Base-by-base conservation (phyloP, 202 grass and related monocot species). In the Cymbopogon flexuosus region DNA sequence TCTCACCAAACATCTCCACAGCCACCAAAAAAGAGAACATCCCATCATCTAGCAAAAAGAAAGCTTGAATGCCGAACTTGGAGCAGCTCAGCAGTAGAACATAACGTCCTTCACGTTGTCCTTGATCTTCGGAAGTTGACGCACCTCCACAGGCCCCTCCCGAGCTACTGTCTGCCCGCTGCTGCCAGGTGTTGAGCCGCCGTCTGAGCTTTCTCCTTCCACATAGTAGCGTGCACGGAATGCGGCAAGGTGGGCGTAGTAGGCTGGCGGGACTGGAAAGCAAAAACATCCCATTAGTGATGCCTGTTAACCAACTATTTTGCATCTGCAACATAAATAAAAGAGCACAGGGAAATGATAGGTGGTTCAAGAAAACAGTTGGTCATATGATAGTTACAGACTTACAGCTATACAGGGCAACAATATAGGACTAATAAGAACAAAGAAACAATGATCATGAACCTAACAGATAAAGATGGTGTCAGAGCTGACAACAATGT, bases 91-190 rank as follows among this genome's bases (percentile, higher is more conserved):
- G 77, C 94, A 94, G 60, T 91, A 97, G 76, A 97, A 97, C 94
- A 97, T 97, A 8, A 94, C 94, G 6, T 85, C 79, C 84, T 90
- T 90, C 40, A 97, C 88, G 18, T 91, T 94, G 1, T 97, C 89
- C 69, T 89, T 92, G 31, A 97, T 87, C 34, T 45, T 71, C 11
- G 94, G 91, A 19, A 97, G 94, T 8, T 88, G 91, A 11, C 77
- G 81, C 27, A 97, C 88, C 63, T 87, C 83, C 30, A 80, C 75
- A 73, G 83, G 85, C 8, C 70, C 81, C 59, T 89, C 86, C 2
- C 87, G 74, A 1, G 92, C 85, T 10, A 89, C 51, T 42, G 65
- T 49, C 29, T 64, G 73, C n/a, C 16, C 41, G 1, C 80, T 80
- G 62, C 89, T 85, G n/a, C 34, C 27, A 24, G 87, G 81, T 22